Conservation (phyloP, 2,329 filamentous ascomycete genomes). For the Blastomyces percursus region DNA sequence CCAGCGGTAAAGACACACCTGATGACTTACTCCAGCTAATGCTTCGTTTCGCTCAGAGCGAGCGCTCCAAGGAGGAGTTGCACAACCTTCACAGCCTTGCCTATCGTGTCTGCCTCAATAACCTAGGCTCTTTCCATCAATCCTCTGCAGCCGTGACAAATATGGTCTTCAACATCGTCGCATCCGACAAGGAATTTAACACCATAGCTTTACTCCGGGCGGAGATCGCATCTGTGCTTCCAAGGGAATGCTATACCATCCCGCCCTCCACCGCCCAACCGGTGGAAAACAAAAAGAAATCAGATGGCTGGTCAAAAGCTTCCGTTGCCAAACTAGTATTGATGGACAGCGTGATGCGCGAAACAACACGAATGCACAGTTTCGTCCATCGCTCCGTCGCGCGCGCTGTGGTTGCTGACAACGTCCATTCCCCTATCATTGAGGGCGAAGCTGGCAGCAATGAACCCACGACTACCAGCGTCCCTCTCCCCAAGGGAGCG, state of each 20-base stretch:
- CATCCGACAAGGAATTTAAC: conserved; percentile 28
- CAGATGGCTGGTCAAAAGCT: conserved; percentile 32
- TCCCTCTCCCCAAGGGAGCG: not conserved
- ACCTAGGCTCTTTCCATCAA: conserved; percentile 26
- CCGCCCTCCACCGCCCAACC: not conserved
- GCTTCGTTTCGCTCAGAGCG: conserved; percentile 29
- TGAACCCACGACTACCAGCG: not conserved
- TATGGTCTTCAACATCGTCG: conserved; percentile 30
- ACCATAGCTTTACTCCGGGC: conserved; percentile 31
- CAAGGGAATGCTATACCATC: not conserved
- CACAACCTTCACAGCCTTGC: conserved; percentile 15
- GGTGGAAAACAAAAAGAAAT: conserved; percentile 10
- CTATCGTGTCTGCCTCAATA: conserved; percentile 16
- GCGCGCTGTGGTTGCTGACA: conserved; percentile 19
- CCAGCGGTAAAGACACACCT: conserved; percentile 21
- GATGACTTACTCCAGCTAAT: conserved; percentile 36
- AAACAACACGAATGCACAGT: conserved; percentile 33
- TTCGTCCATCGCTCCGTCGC: conserved; percentile 19
- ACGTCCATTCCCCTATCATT: not conserved
- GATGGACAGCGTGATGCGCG: conserved; percentile 35
- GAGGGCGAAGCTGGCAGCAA: not conserved
- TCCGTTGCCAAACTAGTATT: conserved; percentile 29
- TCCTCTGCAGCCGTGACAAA: conserved; percentile 33
- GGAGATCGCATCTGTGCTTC: conserved; percentile 27
- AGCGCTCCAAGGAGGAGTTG: conserved; percentile 34